Evolutionary conservation across 306 rosid genomes (phyloP).

Genomic region (Malus orientalis): DNA sequence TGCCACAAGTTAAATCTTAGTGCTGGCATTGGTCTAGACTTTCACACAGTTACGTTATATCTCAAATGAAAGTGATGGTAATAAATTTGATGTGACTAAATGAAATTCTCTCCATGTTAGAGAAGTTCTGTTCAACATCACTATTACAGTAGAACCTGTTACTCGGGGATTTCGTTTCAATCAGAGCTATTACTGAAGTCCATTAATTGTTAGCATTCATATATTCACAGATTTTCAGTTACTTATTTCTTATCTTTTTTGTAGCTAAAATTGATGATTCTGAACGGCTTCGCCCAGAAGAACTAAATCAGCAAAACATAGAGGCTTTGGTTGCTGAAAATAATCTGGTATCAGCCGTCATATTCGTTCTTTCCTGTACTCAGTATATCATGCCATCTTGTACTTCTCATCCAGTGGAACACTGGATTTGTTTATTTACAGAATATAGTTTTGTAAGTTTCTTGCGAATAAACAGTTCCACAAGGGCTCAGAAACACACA

Average conservation of each 20-base stretch:
- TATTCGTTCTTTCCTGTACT: background rate
- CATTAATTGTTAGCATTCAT: background rate
- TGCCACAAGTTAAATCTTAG: background rate
- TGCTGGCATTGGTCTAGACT: background rate
- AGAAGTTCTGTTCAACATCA: background rate
- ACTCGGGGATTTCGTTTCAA: background rate
- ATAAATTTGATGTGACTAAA: background rate
- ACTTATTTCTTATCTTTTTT: background rate
- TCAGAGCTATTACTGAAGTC: background rate
- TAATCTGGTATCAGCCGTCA: conserved; percentile 58
- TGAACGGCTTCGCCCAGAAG: conserved; percentile 92
- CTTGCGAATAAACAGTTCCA: background rate
- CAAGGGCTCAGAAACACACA: background rate
- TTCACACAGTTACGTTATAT: background rate
- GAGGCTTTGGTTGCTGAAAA: conserved; percentile 96
- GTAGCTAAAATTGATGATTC: conserved; percentile 76
- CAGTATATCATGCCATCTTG: background rate
- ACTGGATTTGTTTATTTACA: background rate
- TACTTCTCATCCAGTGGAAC: background rate
- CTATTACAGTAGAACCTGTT: background rate
- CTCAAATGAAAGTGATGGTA: background rate
- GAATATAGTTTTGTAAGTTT: background rate
- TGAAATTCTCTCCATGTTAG: background rate
- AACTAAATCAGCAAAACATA: conserved; percentile 90
- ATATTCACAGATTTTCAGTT: background rate